phyloP scores from a whole-genome alignment of 495 filamentous ascomycete species.

The Chaetomium fimeti region DNA sequence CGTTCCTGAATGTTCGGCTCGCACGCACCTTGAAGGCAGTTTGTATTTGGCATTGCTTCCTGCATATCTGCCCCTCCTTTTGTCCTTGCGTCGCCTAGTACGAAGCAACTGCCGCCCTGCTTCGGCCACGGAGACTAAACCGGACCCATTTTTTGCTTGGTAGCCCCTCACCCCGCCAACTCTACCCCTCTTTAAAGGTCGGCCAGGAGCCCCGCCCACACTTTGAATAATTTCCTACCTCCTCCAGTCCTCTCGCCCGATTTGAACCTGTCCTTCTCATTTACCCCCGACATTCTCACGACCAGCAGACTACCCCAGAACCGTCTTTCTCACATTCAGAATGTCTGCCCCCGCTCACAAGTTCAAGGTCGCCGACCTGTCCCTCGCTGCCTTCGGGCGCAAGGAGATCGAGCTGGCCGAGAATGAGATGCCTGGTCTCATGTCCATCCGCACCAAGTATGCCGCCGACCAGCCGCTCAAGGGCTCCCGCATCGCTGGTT shows the following conservation, averaged over 20 bases:
- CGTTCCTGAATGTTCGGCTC: no score
- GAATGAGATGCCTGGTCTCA: conserved; percentile 98
- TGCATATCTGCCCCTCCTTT: not conserved
- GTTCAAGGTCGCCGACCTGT: conserved; percentile 98
- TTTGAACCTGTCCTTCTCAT: not conserved
- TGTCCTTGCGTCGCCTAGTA: not conserved
- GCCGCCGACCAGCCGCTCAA: conserved; percentile 87
- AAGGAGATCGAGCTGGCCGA: conserved; percentile 98
- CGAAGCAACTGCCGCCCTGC: not conserved
- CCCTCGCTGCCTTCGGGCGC: conserved; percentile 95
- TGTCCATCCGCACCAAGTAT: conserved; percentile 91
- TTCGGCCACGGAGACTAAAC: not conserved
- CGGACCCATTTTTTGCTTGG: conserved; percentile 13
- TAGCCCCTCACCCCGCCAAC: conserved; percentile 18
- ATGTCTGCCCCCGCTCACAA: conserved; percentile 82
- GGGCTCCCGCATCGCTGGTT: conserved; percentile 88
- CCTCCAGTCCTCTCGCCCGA: conserved; percentile 1
- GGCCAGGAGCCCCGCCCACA: conserved; percentile 12
- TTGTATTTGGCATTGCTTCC: not conserved
- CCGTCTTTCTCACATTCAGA: conserved; percentile 24
- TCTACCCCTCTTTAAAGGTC: conserved; percentile 9
- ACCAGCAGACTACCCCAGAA: conserved; percentile 9
- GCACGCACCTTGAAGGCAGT: not conserved
- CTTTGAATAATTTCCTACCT: conserved; percentile 14
- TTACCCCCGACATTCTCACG: not conserved